Conservation (phyloP, 2,329 filamentous ascomycete species). For the Aspergillus neoniger region DNA sequence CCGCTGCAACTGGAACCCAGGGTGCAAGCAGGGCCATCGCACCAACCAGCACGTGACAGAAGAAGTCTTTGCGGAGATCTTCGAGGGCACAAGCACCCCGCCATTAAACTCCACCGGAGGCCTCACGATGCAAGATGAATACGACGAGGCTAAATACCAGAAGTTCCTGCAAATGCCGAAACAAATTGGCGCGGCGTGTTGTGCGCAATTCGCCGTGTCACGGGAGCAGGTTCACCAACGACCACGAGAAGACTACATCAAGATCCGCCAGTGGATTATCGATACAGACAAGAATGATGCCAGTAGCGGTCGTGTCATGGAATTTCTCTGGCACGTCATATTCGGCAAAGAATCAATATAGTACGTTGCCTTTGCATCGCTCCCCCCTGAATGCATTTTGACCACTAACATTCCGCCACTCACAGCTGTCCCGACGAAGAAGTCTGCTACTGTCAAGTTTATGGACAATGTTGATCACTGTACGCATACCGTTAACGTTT, state of each 20-base stretch:
- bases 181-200: slow-evolving; percentile 60
- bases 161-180: slow-evolving; percentile 47
- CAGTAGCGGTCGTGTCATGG: slow-evolving; percentile 61
- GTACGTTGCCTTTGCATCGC: slow-evolving; percentile 28
- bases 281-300: slow-evolving; percentile 57
- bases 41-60: slow-evolving; percentile 40
- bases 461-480: slow-evolving; percentile 34
- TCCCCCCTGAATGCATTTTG: not conserved
- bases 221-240: slow-evolving; percentile 53
- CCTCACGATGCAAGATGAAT: not conserved
- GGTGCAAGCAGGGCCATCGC: slow-evolving; percentile 47
- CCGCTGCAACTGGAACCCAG: slow-evolving; percentile 61
- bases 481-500: not conserved
- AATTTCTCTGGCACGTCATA: slow-evolving; percentile 67
- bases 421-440: slow-evolving; percentile 37
- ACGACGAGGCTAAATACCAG: slow-evolving; percentile 14
- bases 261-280: slow-evolving; percentile 62
- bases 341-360: slow-evolving; percentile 46
- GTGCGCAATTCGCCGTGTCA: slow-evolving; percentile 66
- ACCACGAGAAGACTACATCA: slow-evolving; percentile 56
- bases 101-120: slow-evolving; percentile 29
- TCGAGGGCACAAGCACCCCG: slow-evolving; percentile 43
- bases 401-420: slow-evolving; percentile 15
- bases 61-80: slow-evolving; percentile 40
- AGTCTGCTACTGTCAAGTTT: slow-evolving; percentile 41